Evolutionary conservation across 2,329 filamentous ascomycete species (phyloP), one percentile per base, ranked within the genome.

Genomic region (Colletotrichum sp.): DNA sequence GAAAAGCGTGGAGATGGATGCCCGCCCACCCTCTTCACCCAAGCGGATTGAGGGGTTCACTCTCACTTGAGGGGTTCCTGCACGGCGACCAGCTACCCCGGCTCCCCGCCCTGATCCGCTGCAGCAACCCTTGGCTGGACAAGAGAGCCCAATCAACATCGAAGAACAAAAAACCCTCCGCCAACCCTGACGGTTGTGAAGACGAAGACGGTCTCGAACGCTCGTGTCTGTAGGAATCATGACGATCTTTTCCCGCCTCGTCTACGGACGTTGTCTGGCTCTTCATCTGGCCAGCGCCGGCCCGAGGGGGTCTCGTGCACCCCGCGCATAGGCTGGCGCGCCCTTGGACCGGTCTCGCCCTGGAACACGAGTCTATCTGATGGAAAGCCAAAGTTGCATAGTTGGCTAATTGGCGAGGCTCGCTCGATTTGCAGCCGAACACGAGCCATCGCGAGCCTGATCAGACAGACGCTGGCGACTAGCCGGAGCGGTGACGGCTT

Each of bases 51-150:
- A 63, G 63, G 61, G 72, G 62, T 57, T 68, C 44, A 16, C 25
- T 61, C 29, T n/a, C 44, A 27, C n/a, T 62, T 75, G 69, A 72
- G 73, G 64, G 63, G 73, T 73, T 76, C 70, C 64, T 76, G 73
- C 70, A 76, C 64, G 70, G 59, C 27, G 29, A 32, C 69, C 25
- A 59, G 32, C 25, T 34, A 64, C 69, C 72, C 64, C 59, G 32
- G 69, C 39, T 69, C 57, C 73, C 73, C 57, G 73, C 70, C 57
- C 70, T 76, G 73, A 61, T 61, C 69, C 63, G 64, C 64, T 52
- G 70, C 70, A 73, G 57, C 59, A 52, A 64, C 44, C 27, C 64
- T 69, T 27, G 70, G 49, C 57, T 29, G 32, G 16, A 22, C 44
- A 22, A 49, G 44, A 29, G 27, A 64, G 57, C 49, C 73, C 73